Evolutionary conservation across 2,329 filamentous ascomycete genomes (phyloP), one percentile per base, ranked within the genome.

Genomic region (Fusarium haematococcum): DNA sequence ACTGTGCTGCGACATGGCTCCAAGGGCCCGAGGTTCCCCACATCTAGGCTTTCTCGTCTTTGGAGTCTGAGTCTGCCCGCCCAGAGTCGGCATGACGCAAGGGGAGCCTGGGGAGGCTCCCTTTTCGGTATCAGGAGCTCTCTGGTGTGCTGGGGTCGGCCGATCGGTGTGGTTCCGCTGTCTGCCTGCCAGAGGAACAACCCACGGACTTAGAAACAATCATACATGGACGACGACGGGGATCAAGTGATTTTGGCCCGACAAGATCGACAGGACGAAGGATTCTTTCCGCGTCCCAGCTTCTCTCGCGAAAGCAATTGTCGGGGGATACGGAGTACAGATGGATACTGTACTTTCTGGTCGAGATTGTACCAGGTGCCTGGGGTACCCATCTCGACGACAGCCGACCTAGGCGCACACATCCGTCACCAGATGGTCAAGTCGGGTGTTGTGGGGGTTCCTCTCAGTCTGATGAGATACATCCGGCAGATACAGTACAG

Each of bases 1-100:
- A 39, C 50, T 27, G 45, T 23, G 23, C 23, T 71, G 57, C 50
- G 60, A 45, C 68, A 67, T 66, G 45, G 59, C 66, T 68, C 41
- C 59, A 52, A 54, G 41, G 52, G 45, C 43, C 56, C 48, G 54
- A 73, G 63, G 7, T 71, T 73, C 77, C 71, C 77, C 77, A 79
- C 77, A 75, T 43, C 73, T 68, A 77, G 77, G 77, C 77, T 76
- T 78, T 78, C 70, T 77, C 57, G 41, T 43, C 69, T 71, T 62
- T 62, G 60, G 37, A 72, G 63, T 77, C 71, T 74, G 41, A 72
- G 63, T 78, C 71, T 74, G 76, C 75, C 76, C 71, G 37, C 43
- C 77, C 50, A 65, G 57, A 66, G 41, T 69, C 69, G 54, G 56
- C 68, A 75, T 79, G 75, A 77, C 73, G 77, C 77, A 77, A 78